Evolutionary conservation across 176 grass and related monocot species (phyloP).

Genomic region (Cymbopogon citratus): DNA sequence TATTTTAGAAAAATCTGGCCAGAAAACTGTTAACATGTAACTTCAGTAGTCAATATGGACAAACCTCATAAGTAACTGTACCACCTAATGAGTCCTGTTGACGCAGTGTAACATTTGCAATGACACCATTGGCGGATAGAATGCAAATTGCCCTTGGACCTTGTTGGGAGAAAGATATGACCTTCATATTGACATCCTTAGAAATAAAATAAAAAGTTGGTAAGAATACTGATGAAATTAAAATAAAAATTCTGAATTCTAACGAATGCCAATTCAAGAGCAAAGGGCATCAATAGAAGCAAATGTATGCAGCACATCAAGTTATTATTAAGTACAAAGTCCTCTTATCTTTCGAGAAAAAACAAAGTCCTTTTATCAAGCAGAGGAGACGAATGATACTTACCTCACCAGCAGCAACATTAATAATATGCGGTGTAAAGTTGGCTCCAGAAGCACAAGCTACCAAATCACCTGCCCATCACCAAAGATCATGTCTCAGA

Average conservation of each 20-base stretch:
- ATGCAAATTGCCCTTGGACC: conserved; percentile 71
- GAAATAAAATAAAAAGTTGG: background rate
- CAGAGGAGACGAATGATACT: background rate
- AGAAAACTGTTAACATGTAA: background rate
- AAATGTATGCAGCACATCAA: background rate
- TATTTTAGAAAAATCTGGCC: background rate
- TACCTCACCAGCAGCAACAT: conserved; percentile 85
- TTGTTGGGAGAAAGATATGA: conserved; percentile 92
- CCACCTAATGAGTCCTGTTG: conserved; percentile 72
- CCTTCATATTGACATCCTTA: conserved; percentile 83
- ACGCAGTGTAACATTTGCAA: conserved; percentile 76
- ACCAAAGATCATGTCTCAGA: conserved; percentile 1
- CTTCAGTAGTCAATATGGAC: background rate
- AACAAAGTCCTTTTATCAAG: background rate
- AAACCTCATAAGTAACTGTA: conserved; percentile 75
- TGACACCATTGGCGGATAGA: conserved; percentile 70
- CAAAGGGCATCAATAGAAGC: background rate
- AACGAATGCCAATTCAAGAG: background rate
- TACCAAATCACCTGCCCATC: conserved; percentile 56
- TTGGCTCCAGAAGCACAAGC: conserved; percentile 77
- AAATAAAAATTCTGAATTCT: background rate
- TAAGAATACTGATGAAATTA: conserved; percentile 16
- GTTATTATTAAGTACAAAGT: background rate
- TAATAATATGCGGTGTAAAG: conserved; percentile 89
- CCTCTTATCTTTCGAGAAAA: too few species aligned